Percentiles rank a stretch among this genome's conserved stretches.
Evolutionary conservation across 208 protist species (phyloP).

Genomic region (Trypanosoma congolense): DNA sequence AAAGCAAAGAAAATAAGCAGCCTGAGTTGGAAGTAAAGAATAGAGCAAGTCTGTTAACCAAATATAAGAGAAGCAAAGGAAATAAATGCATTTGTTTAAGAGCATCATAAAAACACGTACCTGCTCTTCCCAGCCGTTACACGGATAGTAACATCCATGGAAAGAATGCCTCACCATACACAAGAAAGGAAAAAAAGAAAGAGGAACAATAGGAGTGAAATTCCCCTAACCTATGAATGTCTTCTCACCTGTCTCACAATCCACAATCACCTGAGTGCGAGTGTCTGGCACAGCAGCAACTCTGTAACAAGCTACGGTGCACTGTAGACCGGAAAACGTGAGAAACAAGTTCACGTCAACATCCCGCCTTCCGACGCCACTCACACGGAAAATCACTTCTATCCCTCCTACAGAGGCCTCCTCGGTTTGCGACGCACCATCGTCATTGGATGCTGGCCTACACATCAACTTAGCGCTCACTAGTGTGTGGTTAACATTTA

Average conservation of each 20-base stretch:
- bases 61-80: too few relatives aligned
- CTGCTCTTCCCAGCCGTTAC: too few relatives aligned
- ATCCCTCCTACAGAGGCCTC: conserved; percentile 31
- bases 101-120: too few relatives aligned
- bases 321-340: conserved; percentile 50
- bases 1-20: too few relatives aligned
- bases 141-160: too few relatives aligned
- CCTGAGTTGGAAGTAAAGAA: too few relatives aligned
- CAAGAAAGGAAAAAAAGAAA: too few relatives aligned
- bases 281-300: conserved; percentile 50
- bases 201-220: too few relatives aligned
- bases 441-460: conserved; percentile 4
- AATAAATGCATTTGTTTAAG: too few relatives aligned
- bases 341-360: conserved; percentile 59
- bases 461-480: conserved; percentile 16
- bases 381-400: conserved; percentile 58
- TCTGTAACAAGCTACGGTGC: conserved; percentile 55
- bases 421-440: conserved; percentile 7
- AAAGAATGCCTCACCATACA: too few relatives aligned
- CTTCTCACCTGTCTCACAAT: conserved; percentile 53
- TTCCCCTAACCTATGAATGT: conserved; percentile 28
- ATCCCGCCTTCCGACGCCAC: conserved; percentile 34
- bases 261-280: conserved; percentile 47
- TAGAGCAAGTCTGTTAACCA: too few relatives aligned
- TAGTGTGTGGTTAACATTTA: conserved; percentile 25